phyloP scores from a whole-genome alignment of 345 rosid genomes.

The Eucalyptus paniculata region DNA sequence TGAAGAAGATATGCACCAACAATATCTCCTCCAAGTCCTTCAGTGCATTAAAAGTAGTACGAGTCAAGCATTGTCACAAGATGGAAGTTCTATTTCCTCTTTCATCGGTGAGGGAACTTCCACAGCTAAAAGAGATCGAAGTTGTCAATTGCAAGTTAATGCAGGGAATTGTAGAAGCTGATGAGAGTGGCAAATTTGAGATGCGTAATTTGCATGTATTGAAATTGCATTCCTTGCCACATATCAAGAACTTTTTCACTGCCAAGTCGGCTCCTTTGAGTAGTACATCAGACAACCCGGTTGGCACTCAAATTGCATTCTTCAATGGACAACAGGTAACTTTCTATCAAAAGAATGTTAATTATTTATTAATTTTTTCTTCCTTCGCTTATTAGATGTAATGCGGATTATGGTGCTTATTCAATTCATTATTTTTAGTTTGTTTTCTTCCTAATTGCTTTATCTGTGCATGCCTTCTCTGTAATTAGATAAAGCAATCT shows the following conservation, averaged over 20 bases:
- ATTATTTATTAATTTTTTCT: neutral
- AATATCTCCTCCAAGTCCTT: neutral
- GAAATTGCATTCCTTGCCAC: rapidly evolving
- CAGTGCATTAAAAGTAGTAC: neutral
- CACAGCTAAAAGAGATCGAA: rapidly evolving
- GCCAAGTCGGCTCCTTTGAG: rapidly evolving
- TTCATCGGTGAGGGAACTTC: neutral
- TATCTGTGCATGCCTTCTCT: no score
- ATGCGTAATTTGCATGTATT: rapidly evolving
- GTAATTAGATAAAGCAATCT: no score
- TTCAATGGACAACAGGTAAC: neutral
- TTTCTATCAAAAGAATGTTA: neutral
- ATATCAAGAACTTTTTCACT: rapidly evolving
- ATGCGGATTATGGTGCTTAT: rapidly evolving
- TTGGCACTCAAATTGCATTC: neutral
- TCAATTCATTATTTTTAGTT: rapidly evolving
- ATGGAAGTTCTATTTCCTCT: neutral
- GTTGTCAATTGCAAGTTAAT: rapidly evolving
- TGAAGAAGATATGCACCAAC: neutral
- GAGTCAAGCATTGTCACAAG: rapidly evolving
- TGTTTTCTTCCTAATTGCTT: no score
- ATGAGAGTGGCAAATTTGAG: neutral
- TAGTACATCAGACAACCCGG: rapidly evolving
- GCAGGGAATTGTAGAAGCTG: rapidly evolving
- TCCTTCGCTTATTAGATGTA: neutral